These are phyloP conservation scores for Coemansia sp. DNA, from an alignment of 192 early-diverging fungal species.

Conservation along the genomic window DNA sequence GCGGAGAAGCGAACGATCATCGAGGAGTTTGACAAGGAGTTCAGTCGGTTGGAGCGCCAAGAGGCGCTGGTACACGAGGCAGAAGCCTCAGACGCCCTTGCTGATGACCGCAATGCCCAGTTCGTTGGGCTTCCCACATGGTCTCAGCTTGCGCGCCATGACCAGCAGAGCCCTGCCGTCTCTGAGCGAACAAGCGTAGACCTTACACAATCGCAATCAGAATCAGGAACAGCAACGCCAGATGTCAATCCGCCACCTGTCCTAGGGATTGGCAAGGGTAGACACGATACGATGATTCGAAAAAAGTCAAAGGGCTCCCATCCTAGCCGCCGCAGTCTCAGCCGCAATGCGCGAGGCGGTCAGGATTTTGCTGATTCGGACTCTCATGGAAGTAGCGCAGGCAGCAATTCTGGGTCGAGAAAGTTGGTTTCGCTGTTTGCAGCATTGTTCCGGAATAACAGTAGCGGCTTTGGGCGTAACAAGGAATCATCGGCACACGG, in stretches of 20 bases:
- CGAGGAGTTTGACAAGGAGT: slow-evolving; percentile 55
- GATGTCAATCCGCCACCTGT: slow-evolving; percentile 18
- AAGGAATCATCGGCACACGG: slow-evolving; percentile 18
- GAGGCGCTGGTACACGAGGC: slow-evolving; percentile 48
- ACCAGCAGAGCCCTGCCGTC: slow-evolving; percentile 34
- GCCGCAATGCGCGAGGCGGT: slow-evolving; percentile 25
- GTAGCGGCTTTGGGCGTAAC: slow-evolving; percentile 20
- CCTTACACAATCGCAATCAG: slow-evolving; percentile 38
- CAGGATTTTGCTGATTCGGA: slow-evolving; percentile 22
- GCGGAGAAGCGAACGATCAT: slow-evolving; percentile 46
- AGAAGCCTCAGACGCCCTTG: slow-evolving; percentile 24
- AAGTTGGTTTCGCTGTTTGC: slow-evolving; percentile 77
- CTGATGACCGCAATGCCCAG: not conserved
- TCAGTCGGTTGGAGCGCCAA: slow-evolving; percentile 49
- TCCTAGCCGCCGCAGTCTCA: slow-evolving; percentile 52
- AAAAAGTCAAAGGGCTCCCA: slow-evolving; percentile 50
- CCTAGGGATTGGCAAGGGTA: slow-evolving; percentile 18
- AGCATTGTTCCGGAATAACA: slow-evolving; percentile 62
- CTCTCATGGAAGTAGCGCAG: slow-evolving; percentile 25
- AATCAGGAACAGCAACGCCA: slow-evolving; percentile 47
- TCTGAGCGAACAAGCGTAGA: slow-evolving; percentile 55
- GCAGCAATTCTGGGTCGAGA: slow-evolving; percentile 44
- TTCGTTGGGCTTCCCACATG: slow-evolving; percentile 44
- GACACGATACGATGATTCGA: slow-evolving; percentile 26
- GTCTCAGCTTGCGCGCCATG: slow-evolving; percentile 48